Evolutionary conservation across 1,284 basidiomycete genomes (phyloP).

Genomic region (Sporisorium sorghi): DNA sequence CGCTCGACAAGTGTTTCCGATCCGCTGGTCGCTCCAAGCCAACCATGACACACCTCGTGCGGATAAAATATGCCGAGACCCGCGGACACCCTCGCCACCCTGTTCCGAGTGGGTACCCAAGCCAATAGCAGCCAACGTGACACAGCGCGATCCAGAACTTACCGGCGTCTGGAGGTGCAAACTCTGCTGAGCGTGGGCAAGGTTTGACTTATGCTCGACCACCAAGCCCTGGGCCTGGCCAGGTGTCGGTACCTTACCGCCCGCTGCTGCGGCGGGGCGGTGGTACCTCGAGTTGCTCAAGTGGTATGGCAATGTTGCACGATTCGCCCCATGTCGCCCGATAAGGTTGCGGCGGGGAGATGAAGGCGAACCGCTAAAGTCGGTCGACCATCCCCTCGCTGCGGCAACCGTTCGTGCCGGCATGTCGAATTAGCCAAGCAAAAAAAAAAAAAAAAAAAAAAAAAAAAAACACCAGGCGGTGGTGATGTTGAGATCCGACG

Average conservation of each 20-base stretch:
- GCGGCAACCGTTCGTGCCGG: slow-evolving; percentile 32
- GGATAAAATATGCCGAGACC: neutral
- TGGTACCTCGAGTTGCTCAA: neutral
- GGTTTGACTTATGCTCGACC: slow-evolving; percentile 4
- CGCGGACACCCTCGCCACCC: neutral
- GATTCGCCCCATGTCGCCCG: neutral
- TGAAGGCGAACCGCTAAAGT: neutral
- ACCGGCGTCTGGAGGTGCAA: slow-evolving; percentile 21
- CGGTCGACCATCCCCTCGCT: slow-evolving; percentile 6
- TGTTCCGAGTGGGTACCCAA: slow-evolving; percentile 4
- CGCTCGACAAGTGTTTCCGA: neutral
- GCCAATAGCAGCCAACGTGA: neutral
- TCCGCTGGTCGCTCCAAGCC: neutral
- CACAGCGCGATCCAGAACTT: slow-evolving; percentile 11
- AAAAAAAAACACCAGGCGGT: too few species aligned
- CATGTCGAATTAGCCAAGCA: slow-evolving; percentile 16
- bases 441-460: too few species aligned
- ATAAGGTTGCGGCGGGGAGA: slow-evolving; percentile 7
- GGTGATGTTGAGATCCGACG: neutral
- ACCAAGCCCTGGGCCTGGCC: neutral
- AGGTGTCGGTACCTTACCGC: slow-evolving; percentile 1
- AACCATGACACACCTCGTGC: neutral
- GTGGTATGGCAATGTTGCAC: neutral
- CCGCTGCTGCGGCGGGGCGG: neutral
- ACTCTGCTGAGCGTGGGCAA: slow-evolving; percentile 21